Evolutionary conservation across 768 basidiomycete genomes (phyloP).

Genomic region (Mycena vulgaris): DNA sequence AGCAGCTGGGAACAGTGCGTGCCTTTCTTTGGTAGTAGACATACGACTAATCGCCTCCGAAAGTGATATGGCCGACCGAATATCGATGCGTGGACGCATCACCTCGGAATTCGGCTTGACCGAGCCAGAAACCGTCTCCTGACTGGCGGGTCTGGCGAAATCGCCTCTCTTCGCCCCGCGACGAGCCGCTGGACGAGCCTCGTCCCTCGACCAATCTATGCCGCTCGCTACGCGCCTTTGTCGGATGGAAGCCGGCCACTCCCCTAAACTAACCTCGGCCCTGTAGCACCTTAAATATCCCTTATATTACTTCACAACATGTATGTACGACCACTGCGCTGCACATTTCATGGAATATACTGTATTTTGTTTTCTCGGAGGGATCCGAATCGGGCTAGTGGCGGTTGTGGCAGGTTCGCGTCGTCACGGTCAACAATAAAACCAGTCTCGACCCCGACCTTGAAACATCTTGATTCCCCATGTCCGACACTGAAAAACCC

Average conservation of each 20-base stretch:
- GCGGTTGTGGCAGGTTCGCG: slow-evolving; percentile 7
- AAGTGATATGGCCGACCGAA: slow-evolving; percentile 85
- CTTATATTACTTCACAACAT: slow-evolving; percentile 29
- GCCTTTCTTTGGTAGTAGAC: background rate
- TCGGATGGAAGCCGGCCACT: slow-evolving; percentile 60
- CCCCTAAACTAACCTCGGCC: background rate
- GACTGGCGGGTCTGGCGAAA: slow-evolving; percentile 70
- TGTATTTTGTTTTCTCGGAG: slow-evolving; percentile 24
- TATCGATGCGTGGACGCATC: slow-evolving; percentile 69
- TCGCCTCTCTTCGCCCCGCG: slow-evolving; percentile 41
- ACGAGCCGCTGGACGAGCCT: slow-evolving; percentile 33
- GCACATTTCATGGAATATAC: slow-evolving; percentile 31
- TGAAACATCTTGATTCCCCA: slow-evolving; percentile 45
- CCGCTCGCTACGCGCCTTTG: slow-evolving; percentile 70
- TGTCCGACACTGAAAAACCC: slow-evolving; percentile 75
- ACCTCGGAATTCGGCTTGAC: slow-evolving; percentile 66
- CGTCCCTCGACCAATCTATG: slow-evolving; percentile 50
- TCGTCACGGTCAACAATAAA: slow-evolving; percentile 23
- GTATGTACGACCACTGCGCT: slow-evolving; percentile 27
- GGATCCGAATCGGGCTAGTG: slow-evolving; percentile 7
- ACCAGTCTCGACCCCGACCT: slow-evolving; percentile 26
- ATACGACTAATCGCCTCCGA: background rate
- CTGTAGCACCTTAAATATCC: slow-evolving; percentile 18
- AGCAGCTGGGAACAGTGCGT: slow-evolving; percentile 79
- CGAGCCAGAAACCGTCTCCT: slow-evolving; percentile 62